Base-by-base conservation (phyloP, 345 rosid genomes). In the Salix caprea region DNA sequence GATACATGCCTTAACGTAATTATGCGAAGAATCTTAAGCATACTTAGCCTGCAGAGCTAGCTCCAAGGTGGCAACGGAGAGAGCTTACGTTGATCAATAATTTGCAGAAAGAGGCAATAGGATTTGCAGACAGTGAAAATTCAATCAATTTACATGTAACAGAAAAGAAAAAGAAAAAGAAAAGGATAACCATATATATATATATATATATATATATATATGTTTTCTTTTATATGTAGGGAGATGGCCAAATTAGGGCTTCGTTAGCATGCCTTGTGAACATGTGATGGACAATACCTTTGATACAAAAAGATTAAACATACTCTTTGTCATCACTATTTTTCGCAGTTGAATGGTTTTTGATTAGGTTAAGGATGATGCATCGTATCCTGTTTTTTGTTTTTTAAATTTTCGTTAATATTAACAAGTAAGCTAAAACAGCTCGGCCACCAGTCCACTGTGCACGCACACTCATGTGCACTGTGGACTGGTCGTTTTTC, bases 1-100 rank as follows among this genome's bases (percentile, higher is more conserved):
- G 15, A 69, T 54, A 24, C 64, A 26, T 52, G 74, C 58, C 32
- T 28, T 40, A 34, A 42, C 50, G 32, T 68, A 56, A 46, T 36
- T 36, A 5, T 36, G 65, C 39, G 5, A 71, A 54, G 79, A 75
- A 75, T 71, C 74, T 74, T 21, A 6, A 36, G 8, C 71, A 46
- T 40, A 5, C 48, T 67, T 24, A 23, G 1, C 72, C 67, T 9
- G 12, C 10, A 58, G 23, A n/a, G 64, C 64, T 21, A 11, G 14
- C 37, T 40, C 36, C 36, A n/a, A 1, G 62, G 28, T 58, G 28
- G 64, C 64, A 58, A 58, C 11, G 28, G 15, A 8, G 28, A 4
- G 14, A 23, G 37, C 37, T 36, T 5, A 36, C 37, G 37, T 36
- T 36, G 37, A 36, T 5, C 37, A 36, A 36, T 1, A 36, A 1